Conservation (phyloP, 2,329 filamentous ascomycete genomes). For the Hypomyces rosellus region DNA sequence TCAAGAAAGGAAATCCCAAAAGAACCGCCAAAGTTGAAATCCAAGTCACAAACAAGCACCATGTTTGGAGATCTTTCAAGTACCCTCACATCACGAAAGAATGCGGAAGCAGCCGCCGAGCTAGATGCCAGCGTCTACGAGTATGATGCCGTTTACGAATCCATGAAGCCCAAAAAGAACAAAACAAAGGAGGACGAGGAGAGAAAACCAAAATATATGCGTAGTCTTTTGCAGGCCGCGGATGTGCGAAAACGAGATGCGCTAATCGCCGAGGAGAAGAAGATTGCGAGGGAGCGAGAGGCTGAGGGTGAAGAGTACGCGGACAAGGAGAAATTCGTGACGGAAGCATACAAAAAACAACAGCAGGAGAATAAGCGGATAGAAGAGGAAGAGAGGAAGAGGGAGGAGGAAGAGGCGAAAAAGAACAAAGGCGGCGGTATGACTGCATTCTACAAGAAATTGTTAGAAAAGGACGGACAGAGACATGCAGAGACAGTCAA, state of each 20-base stretch:
- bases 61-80: conserved; percentile 62
- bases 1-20: conserved; percentile 26
- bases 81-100: conserved; percentile 54
- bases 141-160: conserved; percentile 78
- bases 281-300: conserved; percentile 69
- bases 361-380: conserved; percentile 66
- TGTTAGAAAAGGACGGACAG: conserved; percentile 65
- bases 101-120: conserved; percentile 58
- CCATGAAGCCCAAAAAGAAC: conserved; percentile 60
- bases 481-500: conserved; percentile 64
- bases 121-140: conserved; percentile 74
- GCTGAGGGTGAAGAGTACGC: conserved; percentile 75
- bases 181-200: conserved; percentile 48
- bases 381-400: conserved; percentile 64
- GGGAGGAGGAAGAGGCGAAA: conserved; percentile 58
- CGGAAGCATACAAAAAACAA: conserved; percentile 73
- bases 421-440: conserved; percentile 63
- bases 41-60: conserved; percentile 35
- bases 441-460: conserved; percentile 69
- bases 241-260: conserved; percentile 72
- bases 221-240: conserved; percentile 63
- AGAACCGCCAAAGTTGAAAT: conserved; percentile 38
- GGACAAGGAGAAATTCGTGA: conserved; percentile 83
- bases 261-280: conserved; percentile 72
- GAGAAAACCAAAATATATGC: conserved; percentile 73